These are phyloP conservation scores for Rhynchosporium agropyri DNA, from an alignment of 2,329 filamentous ascomycete genomes.

Conservation along the genomic window DNA sequence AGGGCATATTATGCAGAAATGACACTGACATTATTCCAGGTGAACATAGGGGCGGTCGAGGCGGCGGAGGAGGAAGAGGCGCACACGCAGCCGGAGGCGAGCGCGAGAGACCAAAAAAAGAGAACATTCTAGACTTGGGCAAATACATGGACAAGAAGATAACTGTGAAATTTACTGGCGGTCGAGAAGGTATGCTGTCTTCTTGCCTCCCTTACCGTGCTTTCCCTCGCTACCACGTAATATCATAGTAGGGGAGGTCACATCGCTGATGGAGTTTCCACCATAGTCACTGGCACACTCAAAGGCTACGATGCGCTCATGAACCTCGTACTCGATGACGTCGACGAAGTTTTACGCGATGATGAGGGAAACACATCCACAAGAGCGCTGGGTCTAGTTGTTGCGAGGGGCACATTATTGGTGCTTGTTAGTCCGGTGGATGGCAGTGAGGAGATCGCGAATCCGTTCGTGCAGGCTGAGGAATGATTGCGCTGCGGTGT, in stretches of 20 bases:
- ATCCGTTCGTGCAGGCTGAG: constrained; percentile 81
- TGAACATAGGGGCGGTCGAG: constrained; percentile 26
- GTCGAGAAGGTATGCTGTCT: constrained; percentile 72
- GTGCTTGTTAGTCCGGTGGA: constrained; percentile 92
- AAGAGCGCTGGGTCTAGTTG: constrained; percentile 71
- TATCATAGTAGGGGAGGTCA: neutral
- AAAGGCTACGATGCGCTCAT: constrained; percentile 98
- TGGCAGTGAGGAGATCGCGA: constrained; percentile 93
- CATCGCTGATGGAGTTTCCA: neutral
- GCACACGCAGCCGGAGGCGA: constrained; percentile 50
- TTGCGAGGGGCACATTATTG: constrained; percentile 88
- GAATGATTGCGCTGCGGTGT: constrained; percentile 48
- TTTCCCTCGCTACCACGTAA: neutral
- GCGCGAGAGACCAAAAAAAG: constrained; percentile 88
- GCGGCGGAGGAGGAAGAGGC: constrained; percentile 43
- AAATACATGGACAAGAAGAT: constrained; percentile 99
- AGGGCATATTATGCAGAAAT: neutral
- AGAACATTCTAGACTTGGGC: constrained; percentile 92
- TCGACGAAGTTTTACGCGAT: constrained; percentile 87
- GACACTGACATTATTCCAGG: constrained; percentile 18
- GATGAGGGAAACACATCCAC: constrained; percentile 85
- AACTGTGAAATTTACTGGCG: constrained; percentile 94
- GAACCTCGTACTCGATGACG: constrained; percentile 96
- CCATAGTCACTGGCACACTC: constrained; percentile 77
- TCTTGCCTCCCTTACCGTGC: neutral